These are phyloP conservation scores for Hortaea werneckii DNA, from an alignment of 2,329 filamentous ascomycete genomes.

Conservation along the genomic window DNA sequence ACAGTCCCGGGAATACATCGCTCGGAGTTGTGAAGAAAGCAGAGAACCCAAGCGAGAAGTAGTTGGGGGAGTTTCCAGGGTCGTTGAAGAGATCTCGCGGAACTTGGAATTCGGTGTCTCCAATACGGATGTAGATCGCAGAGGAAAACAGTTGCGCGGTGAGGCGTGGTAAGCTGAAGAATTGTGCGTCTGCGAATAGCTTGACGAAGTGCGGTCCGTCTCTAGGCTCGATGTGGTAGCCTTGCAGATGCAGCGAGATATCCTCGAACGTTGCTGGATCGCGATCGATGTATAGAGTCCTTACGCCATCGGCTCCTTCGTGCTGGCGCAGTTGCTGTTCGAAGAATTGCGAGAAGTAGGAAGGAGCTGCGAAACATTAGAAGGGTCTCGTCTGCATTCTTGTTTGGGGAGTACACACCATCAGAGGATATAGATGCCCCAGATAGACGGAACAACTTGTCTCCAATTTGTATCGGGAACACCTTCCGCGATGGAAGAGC, in stretches of 20 bases:
- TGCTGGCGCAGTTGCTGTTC: conserved; percentile 64
- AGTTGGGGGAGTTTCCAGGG: conserved; percentile 88
- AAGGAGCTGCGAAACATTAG: conserved; percentile 57
- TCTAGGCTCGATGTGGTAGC: conserved; percentile 74
- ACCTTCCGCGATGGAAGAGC: conserved; percentile 61
- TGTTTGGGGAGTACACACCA: conserved; percentile 49
- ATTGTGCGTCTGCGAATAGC: conserved; percentile 88
- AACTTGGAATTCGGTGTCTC: conserved; percentile 77
- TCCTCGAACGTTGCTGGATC: conserved; percentile 83
- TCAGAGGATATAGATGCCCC: conserved; percentile 62
- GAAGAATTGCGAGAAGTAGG: conserved; percentile 94
- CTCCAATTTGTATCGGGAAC: conserved; percentile 61
- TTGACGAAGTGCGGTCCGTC: conserved; percentile 84
- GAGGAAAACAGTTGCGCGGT: conserved; percentile 87
- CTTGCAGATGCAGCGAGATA: conserved; percentile 82
- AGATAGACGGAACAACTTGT: conserved; percentile 57
- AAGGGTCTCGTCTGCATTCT: no score
- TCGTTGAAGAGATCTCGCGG: conserved; percentile 76
- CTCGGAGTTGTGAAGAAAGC: conserved; percentile 73
- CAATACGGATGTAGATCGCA: conserved; percentile 86
- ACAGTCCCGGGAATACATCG: conserved; percentile 77
- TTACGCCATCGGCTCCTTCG: conserved; percentile 49
- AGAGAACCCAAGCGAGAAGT: conserved; percentile 83
- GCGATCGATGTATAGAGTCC: conserved; percentile 88
- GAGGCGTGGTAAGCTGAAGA: conserved; percentile 80